phyloP scores from a whole-genome alignment of 2,329 filamentous ascomycete genomes.

The Sphaerulina musiva region DNA sequence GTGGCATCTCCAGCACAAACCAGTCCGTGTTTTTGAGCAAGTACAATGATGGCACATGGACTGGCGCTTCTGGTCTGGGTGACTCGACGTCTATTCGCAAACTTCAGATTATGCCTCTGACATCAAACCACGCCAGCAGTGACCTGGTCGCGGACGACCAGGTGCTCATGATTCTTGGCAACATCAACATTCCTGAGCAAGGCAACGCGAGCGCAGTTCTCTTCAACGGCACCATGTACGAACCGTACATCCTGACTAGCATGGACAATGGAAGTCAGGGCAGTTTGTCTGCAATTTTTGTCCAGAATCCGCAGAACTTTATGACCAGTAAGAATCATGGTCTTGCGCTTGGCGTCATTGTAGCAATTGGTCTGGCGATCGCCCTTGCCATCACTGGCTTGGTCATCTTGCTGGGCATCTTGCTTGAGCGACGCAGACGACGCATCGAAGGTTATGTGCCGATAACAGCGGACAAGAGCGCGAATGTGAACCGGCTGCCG shows the following conservation, averaged over 20 bases:
- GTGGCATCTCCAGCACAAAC: constrained; percentile 56
- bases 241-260: constrained; percentile 74
- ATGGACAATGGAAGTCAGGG: constrained; percentile 58
- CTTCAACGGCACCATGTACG: constrained; percentile 74
- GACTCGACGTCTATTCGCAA: constrained; percentile 64
- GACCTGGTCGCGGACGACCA: constrained; percentile 60
- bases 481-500: constrained; percentile 47
- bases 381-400: constrained; percentile 70
- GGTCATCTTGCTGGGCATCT: constrained; percentile 66
- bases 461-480: constrained; percentile 46
- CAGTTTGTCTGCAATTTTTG: constrained; percentile 74
- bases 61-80: constrained; percentile 58
- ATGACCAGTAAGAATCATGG: constrained; percentile 52
- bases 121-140: constrained; percentile 58
- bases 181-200: constrained; percentile 66
- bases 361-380: constrained; percentile 74
- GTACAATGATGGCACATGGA: constrained; percentile 65
- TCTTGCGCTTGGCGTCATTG: constrained; percentile 67
- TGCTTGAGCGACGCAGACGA: constrained; percentile 69
- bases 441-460: constrained; percentile 72
- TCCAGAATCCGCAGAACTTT: constrained; percentile 66
- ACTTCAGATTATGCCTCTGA: constrained; percentile 72
- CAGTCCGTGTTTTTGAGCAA: constrained; percentile 73
- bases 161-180: constrained; percentile 76
- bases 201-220: constrained; percentile 79